Conservation (phyloP, 2,329 filamentous ascomycete species). For the Chalaropsis ovoidea region DNA sequence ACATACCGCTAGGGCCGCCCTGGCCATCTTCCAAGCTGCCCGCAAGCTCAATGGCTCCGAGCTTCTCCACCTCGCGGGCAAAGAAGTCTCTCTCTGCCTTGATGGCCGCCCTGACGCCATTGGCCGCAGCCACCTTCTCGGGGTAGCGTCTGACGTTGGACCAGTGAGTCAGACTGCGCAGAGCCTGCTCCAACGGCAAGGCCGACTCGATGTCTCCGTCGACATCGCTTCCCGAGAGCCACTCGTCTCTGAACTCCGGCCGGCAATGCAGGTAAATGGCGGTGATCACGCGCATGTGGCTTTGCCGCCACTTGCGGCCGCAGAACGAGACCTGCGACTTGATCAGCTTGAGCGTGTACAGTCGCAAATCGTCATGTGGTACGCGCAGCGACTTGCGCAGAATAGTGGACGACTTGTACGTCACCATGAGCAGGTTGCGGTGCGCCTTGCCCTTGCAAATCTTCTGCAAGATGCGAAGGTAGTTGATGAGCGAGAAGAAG, state of each 20-base stretch:
- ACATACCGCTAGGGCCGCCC: conserved; percentile 17
- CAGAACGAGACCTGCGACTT: conserved; percentile 98
- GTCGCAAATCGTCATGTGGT: conserved; percentile 72
- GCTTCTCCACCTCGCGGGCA: conserved; percentile 62
- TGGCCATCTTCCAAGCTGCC: conserved; percentile 17
- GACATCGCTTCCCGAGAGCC: conserved; percentile 82
- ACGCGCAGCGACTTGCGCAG: conserved; percentile 85
- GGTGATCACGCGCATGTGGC: conserved; percentile 97
- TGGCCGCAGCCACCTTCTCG: conserved; percentile 56
- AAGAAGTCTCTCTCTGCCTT: conserved; percentile 60
- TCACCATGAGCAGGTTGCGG: conserved; percentile 82
- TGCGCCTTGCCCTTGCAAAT: conserved; percentile 94
- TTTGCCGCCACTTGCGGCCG: conserved; percentile 93
- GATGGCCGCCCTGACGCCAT: conserved; percentile 28
- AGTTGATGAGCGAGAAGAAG: conserved; percentile 92
- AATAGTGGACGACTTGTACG: conserved; percentile 90
- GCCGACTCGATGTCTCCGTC: conserved; percentile 92
- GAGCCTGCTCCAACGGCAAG: conserved; percentile 79
- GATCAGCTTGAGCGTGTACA: conserved; percentile 96
- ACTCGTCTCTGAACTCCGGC: conserved; percentile 87
- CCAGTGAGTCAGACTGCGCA: conserved; percentile 87
- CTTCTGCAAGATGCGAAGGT: conserved; percentile 92
- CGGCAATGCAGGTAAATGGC: conserved; percentile 90
- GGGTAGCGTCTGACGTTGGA: conserved; percentile 78
- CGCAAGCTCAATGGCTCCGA: conserved; percentile 39